Conservation (phyloP, 768 basidiomycete species). For the Suillus paluster region DNA sequence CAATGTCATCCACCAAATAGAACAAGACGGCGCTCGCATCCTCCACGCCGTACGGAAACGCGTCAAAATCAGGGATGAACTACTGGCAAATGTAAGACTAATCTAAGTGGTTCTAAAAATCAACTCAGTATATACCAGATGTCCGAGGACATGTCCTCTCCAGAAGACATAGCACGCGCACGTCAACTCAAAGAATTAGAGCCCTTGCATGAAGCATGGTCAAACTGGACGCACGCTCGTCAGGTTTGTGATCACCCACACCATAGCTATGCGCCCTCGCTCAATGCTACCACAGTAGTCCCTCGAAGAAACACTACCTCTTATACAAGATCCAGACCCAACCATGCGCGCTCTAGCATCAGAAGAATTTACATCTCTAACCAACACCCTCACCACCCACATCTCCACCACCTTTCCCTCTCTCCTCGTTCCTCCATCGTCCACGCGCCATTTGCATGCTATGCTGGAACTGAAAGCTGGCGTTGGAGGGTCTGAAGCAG, state of each 20-base stretch:
- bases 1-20: conserved; percentile 32
- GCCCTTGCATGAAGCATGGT: conserved; percentile 70
- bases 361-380: conserved; percentile 63
- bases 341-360: conserved; percentile 74
- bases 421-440: conserved; percentile 73
- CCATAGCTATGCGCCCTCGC: conserved; percentile 12
- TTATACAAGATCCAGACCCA: conserved; percentile 76
- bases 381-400: conserved; percentile 30
- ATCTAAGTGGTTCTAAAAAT: neutral
- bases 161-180: conserved; percentile 60
- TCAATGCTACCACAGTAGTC: conserved; percentile 52
- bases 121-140: conserved; percentile 39
- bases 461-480: conserved; percentile 92
- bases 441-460: conserved; percentile 70
- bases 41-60: conserved; percentile 37
- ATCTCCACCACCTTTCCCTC: conserved; percentile 58
- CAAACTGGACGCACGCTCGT: conserved; percentile 57
- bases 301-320: conserved; percentile 60
- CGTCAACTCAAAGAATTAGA: conserved; percentile 73
- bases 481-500: conserved; percentile 89
- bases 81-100: conserved; percentile 42
- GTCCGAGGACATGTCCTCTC: conserved; percentile 54
- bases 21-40: conserved; percentile 52
- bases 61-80: conserved; percentile 1
- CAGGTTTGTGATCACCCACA: conserved; percentile 49